phyloP scores from a whole-genome alignment of 139 green algal genomes.

The Chlorella sp. region DNA sequence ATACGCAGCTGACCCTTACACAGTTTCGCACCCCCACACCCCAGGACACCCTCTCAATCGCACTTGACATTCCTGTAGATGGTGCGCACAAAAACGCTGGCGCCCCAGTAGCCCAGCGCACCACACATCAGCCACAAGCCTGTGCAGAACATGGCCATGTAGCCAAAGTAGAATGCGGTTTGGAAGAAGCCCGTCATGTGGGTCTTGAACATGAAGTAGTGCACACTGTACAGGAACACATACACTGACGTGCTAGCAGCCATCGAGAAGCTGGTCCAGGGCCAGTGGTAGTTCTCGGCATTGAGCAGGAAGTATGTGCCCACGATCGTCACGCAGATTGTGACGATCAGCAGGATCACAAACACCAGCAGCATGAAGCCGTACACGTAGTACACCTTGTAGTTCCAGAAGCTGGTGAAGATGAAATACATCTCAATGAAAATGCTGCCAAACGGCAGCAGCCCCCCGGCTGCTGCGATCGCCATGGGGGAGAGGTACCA shows the following conservation, averaged over 20 bases:
- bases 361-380: conserved; percentile 97
- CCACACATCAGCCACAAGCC: conserved; percentile 64
- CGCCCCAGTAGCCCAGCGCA: conserved; percentile 81
- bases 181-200: conserved; percentile 98
- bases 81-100: conserved; percentile 73
- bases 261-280: conserved; percentile 85
- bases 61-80: conserved; percentile 95
- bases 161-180: conserved; percentile 94
- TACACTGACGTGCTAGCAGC: conserved; percentile 77
- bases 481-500: conserved; percentile 84
- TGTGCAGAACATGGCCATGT: conserved; percentile 90
- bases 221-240: conserved; percentile 83
- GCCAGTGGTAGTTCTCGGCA: conserved; percentile 95
- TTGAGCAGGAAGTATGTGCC: conserved; percentile 99
- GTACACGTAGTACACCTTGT: conserved; percentile 99
- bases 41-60: no score
- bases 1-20: no score
- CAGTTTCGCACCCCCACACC: no score
- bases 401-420: conserved; percentile 94
- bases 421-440: conserved; percentile 99
- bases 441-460: conserved; percentile 96
- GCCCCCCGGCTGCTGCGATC: conserved; percentile 69
- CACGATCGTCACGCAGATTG: conserved; percentile 83
- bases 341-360: conserved; percentile 90
- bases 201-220: conserved; percentile 95